Conservation (phyloP, 2,329 filamentous ascomycete genomes). For the Blastomyces percursus region DNA sequence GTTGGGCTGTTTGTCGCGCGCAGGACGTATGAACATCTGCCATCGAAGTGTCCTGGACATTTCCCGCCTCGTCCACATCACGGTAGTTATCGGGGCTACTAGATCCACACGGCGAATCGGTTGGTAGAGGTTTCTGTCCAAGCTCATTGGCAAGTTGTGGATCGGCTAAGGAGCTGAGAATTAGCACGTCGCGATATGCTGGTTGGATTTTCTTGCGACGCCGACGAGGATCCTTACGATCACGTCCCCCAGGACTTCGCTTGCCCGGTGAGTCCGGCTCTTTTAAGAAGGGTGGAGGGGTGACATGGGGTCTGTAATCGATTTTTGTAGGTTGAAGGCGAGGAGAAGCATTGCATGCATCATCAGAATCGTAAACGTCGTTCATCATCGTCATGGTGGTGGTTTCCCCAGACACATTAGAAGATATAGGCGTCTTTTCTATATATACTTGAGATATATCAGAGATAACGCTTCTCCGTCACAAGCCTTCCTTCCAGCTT, state of each 20-base stretch:
- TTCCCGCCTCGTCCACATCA: not conserved
- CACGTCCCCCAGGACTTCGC: slow-evolving; percentile 24
- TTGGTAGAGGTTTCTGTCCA: slow-evolving; percentile 5
- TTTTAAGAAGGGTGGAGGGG: slow-evolving; percentile 27
- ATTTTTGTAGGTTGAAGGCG: slow-evolving; percentile 23
- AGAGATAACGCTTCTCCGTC: not conserved
- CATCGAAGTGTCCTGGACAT: not conserved
- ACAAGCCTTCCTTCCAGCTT: not conserved
- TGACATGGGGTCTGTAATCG: slow-evolving; percentile 23
- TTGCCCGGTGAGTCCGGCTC: slow-evolving; percentile 19
- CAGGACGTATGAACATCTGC: not conserved
- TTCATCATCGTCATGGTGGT: slow-evolving; percentile 29
- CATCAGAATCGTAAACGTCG: slow-evolving; percentile 34
- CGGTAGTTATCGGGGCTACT: not conserved
- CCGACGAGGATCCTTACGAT: slow-evolving; percentile 25
- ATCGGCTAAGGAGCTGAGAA: slow-evolving; percentile 55
- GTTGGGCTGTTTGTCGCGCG: slow-evolving; percentile 4
- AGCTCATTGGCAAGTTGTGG: slow-evolving; percentile 48
- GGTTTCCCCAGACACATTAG: slow-evolving; percentile 22
- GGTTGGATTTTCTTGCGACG: slow-evolving; percentile 19
- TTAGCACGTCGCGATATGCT: slow-evolving; percentile 52
- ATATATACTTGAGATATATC: not conserved
- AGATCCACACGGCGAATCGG: slow-evolving; percentile 3
- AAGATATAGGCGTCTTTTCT: slow-evolving; percentile 5
- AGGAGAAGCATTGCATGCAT: slow-evolving; percentile 29